A percentile compares a stretch with the other conserved stretches of the same genome.
Evolutionary conservation across 495 filamentous ascomycete genomes (phyloP).

Genomic region (Xylaria scruposa): DNA sequence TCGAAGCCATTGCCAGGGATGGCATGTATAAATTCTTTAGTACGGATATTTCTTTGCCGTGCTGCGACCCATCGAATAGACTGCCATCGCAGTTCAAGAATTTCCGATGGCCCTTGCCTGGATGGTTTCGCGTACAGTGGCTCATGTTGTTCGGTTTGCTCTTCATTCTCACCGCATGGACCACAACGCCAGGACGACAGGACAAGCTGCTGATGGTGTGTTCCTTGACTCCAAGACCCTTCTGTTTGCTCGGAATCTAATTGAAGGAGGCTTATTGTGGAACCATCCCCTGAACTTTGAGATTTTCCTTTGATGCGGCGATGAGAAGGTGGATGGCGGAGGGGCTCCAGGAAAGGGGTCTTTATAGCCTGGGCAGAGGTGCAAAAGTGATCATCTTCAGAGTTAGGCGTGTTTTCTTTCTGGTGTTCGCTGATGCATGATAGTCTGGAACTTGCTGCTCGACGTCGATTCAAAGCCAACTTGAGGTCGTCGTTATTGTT

Average conservation of each 20-base stretch:
- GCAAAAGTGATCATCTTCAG: constrained; percentile 34
- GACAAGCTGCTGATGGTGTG: background rate
- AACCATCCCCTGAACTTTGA: constrained; percentile 29
- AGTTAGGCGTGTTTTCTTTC: constrained; percentile 39
- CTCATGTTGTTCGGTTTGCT: background rate
- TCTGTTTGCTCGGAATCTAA: constrained; percentile 20
- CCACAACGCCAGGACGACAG: constrained; percentile 16
- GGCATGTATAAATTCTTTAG: constrained; percentile 19
- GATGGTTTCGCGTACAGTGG: background rate
- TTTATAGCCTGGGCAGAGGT: constrained; percentile 22
- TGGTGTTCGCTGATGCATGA: constrained; percentile 33
- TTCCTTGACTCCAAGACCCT: background rate
- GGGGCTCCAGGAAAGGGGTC: constrained; percentile 18
- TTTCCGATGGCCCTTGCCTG: background rate
- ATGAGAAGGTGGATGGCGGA: constrained; percentile 21
- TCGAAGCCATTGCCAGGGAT: constrained; percentile 35
- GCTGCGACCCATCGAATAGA: constrained; percentile 6
- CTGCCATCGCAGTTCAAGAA: constrained; percentile 17
- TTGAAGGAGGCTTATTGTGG: constrained; percentile 34
- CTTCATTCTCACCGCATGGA: background rate
- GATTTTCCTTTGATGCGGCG: constrained; percentile 25
- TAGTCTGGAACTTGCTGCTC: constrained; percentile 33
- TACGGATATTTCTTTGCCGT: background rate
- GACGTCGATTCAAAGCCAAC: constrained; percentile 28
- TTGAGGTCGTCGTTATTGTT: constrained; percentile 1